Conservation (phyloP, 2,329 filamentous ascomycete genomes). For the Fusarium sp. region DNA sequence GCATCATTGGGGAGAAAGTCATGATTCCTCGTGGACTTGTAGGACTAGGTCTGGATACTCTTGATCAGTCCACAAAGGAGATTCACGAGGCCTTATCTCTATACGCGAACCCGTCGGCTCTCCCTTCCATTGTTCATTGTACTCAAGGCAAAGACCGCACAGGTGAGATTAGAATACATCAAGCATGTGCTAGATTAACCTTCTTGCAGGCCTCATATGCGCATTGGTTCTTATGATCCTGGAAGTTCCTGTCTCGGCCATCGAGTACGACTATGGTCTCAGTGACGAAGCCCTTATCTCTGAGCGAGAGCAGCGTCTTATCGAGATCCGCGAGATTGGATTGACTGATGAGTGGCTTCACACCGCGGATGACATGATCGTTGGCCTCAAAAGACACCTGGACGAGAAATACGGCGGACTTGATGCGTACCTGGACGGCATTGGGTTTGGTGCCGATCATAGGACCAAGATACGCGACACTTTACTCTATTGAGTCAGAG, state of each 20-base stretch:
- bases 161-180: conserved; percentile 37
- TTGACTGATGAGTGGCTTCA: conserved; percentile 79
- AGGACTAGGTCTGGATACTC: conserved; percentile 76
- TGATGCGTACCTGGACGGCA: conserved; percentile 71
- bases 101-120: conserved; percentile 54
- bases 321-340: conserved; percentile 78
- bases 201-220: conserved; percentile 74
- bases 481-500: conserved; percentile 55
- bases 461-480: conserved; percentile 57
- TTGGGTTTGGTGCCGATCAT: conserved; percentile 67
- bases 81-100: conserved; percentile 59
- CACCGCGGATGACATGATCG: conserved; percentile 75
- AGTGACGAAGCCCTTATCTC: conserved; percentile 70
- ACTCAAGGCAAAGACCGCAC: conserved; percentile 88
- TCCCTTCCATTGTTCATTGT: conserved; percentile 82
- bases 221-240: conserved; percentile 76
- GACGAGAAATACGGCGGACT: conserved; percentile 74
- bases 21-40: conserved; percentile 79
- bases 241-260: conserved; percentile 66
- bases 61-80: conserved; percentile 75
- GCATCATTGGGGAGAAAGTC: conserved; percentile 75
- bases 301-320: conserved; percentile 72
- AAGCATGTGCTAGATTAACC: background rate
- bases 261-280: conserved; percentile 78
- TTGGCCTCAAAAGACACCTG: conserved; percentile 68